A percentile compares a stretch with the other conserved stretches of the same genome.
Conservation (phyloP, 2,329 filamentous ascomycete species). For the Paracorniculantispora psalliotae region DNA sequence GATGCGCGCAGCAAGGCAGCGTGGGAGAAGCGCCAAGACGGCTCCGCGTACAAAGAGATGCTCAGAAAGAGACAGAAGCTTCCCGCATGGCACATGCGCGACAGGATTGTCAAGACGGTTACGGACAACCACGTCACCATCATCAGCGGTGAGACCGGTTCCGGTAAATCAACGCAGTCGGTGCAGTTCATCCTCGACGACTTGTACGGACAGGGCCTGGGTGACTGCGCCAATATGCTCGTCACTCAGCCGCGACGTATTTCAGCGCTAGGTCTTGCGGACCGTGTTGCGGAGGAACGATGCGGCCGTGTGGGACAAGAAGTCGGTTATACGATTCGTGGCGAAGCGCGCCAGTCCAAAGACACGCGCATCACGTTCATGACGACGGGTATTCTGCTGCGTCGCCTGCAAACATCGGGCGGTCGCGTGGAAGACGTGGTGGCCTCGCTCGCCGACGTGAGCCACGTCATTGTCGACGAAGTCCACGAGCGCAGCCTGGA, state of each 20-base stretch:
- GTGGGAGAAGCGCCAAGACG: slow-evolving; percentile 66
- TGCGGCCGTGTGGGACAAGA: slow-evolving; percentile 78
- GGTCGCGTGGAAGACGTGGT: slow-evolving; percentile 75
- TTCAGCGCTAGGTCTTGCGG: slow-evolving; percentile 86
- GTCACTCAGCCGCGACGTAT: slow-evolving; percentile 95
- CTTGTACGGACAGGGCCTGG: slow-evolving; percentile 70
- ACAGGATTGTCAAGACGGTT: slow-evolving; percentile 72
- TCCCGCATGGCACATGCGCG: slow-evolving; percentile 81
- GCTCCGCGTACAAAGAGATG: slow-evolving; percentile 68
- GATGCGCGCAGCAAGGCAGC: slow-evolving; percentile 57
- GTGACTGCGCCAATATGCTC: slow-evolving; percentile 78
- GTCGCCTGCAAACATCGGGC: slow-evolving; percentile 85
- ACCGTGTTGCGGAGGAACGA: slow-evolving; percentile 89
- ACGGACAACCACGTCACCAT: slow-evolving; percentile 81
- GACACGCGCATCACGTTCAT: slow-evolving; percentile 91
- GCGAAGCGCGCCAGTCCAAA: slow-evolving; percentile 71
- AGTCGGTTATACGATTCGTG: slow-evolving; percentile 86
- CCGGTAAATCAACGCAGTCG: slow-evolving; percentile 93
- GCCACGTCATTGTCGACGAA: slow-evolving; percentile 92
- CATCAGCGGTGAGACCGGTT: slow-evolving; percentile 94
- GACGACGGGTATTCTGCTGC: slow-evolving; percentile 86
- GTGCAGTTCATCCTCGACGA: slow-evolving; percentile 95
- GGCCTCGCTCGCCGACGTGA: slow-evolving; percentile 79
- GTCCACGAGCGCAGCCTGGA: slow-evolving; percentile 94
- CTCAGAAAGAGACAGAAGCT: slow-evolving; percentile 64